phyloP scores from a whole-genome alignment of 192 early-diverging fungal species.

The Glomus cerebriforme region DNA sequence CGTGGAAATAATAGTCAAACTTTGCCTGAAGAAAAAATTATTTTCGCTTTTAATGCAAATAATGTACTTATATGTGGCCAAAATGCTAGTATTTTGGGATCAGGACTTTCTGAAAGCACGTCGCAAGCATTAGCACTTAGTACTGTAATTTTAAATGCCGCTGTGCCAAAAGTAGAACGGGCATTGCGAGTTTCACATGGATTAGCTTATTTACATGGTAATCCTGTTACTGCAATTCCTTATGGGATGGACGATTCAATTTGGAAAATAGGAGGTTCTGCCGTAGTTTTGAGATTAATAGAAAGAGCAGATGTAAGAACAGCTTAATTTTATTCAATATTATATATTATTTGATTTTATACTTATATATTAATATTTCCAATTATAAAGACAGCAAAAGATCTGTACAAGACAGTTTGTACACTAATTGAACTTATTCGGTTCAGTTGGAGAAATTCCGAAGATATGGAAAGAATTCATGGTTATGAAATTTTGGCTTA shows the following conservation, averaged over 20 bases:
- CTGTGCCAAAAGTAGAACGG: conserved; percentile 55
- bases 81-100: conserved; percentile 34
- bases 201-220: conserved; percentile 53
- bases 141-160: conserved; percentile 50
- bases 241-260: conserved; percentile 63
- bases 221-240: conserved; percentile 58
- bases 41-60: conserved; percentile 60
- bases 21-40: conserved; percentile 63
- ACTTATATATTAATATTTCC: neutral
- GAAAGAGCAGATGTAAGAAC: conserved; percentile 57
- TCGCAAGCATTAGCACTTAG: conserved; percentile 34
- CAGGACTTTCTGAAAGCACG: conserved; percentile 41
- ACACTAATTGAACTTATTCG: conserved; percentile 63
- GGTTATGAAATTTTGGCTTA: conserved; percentile 68
- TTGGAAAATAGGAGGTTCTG: conserved; percentile 74
- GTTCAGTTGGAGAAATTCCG: conserved; percentile 68
- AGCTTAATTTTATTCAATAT: neutral
- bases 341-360: neutral
- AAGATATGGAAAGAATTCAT: conserved; percentile 70
- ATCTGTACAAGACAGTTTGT: conserved; percentile 52
- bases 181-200: conserved; percentile 43
- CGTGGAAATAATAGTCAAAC: conserved; percentile 49
- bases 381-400: conserved; percentile 43
- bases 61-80: conserved; percentile 49
- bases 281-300: conserved; percentile 61